Evolutionary conservation across 441 rosid species (phyloP).

Genomic region (Populus hybrid): DNA sequence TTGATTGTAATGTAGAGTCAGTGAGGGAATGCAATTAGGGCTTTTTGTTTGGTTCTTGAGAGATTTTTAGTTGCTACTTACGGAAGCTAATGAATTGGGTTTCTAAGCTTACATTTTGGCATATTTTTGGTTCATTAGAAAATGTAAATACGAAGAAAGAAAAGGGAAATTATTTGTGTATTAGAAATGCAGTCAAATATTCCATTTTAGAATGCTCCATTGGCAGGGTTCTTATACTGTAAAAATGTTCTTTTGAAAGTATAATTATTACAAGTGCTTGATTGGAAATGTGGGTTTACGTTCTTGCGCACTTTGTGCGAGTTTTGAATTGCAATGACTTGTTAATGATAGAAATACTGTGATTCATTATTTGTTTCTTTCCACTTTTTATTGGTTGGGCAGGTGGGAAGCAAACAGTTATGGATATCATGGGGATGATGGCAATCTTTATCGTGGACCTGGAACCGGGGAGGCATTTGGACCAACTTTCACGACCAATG

Average conservation of each 20-base stretch:
- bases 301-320: background rate
- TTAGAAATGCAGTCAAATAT: background rate
- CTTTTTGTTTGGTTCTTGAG: background rate
- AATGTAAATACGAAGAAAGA: no score
- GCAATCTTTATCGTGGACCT: conserved; percentile 66
- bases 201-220: background rate
- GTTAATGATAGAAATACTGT: background rate
- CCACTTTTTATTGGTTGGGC: conserved; percentile 14
- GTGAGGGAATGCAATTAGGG: background rate
- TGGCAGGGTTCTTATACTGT: background rate
- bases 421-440: conserved; percentile 97
- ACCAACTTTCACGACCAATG: conserved; percentile 70
- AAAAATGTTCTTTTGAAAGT: background rate
- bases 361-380: background rate
- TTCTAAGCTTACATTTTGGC: background rate
- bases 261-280: no score
- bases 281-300: background rate
- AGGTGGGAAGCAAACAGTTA: conserved; percentile 95
- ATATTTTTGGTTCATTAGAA: no score
- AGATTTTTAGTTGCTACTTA: background rate
- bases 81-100: background rate
- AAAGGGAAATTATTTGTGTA: background rate
- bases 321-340: background rate
- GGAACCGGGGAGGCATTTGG: conserved; percentile 87
- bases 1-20: background rate